phyloP scores from a whole-genome alignment of 805 yeast genomes.

The Monosporozyma solicola region DNA sequence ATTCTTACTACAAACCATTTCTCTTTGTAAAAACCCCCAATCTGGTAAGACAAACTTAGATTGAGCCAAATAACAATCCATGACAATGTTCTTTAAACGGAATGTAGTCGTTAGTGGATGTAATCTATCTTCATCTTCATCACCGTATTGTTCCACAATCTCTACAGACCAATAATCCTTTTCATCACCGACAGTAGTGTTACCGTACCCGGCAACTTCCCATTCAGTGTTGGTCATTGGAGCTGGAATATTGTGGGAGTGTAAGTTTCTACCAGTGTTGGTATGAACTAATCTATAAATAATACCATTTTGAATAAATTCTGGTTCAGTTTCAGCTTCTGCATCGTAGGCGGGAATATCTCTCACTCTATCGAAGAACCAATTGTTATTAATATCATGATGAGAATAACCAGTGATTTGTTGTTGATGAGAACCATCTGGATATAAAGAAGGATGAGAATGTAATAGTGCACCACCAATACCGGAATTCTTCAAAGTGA shows the following conservation, averaged over 20 bases:
- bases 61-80: conserved; percentile 74
- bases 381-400: conserved; percentile 80
- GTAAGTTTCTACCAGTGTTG: conserved; percentile 63
- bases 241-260: conserved; percentile 73
- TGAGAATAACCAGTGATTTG: conserved; percentile 90
- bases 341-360: conserved; percentile 25
- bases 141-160: conserved; percentile 53
- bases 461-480: conserved; percentile 72
- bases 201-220: conserved; percentile 89
- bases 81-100: conserved; percentile 50
- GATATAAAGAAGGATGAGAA: conserved; percentile 78
- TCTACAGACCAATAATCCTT: conserved; percentile 91
- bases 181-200: conserved; percentile 56
- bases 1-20: conserved; percentile 55
- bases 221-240: conserved; percentile 56
- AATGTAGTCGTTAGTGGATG: conserved; percentile 75
- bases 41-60: conserved; percentile 60
- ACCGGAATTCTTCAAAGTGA: conserved; percentile 52
- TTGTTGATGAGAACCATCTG: conserved; percentile 89
- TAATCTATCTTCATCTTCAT: conserved; percentile 41
- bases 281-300: conserved; percentile 64
- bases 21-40: conserved; percentile 84
- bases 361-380: conserved; percentile 59
- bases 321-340: conserved; percentile 23
- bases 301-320: conserved; percentile 50